Conservation (phyloP, 352 stramenopile species). For the Phytophthora citricola region DNA sequence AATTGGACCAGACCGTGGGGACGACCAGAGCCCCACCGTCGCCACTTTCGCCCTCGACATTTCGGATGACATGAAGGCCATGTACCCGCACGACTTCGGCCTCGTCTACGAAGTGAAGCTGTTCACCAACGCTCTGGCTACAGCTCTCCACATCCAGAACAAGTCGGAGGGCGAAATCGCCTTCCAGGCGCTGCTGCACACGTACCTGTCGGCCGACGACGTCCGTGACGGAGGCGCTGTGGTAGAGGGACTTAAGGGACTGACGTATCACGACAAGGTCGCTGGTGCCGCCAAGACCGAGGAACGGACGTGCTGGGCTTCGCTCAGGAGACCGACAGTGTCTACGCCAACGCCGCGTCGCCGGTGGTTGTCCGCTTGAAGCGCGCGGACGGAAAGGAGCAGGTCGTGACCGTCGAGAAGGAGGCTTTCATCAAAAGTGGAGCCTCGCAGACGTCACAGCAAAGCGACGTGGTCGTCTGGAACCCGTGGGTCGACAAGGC, state of each 20-base stretch:
- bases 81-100: slow-evolving; percentile 82
- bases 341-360: slow-evolving; percentile 83
- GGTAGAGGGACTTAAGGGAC: slow-evolving; percentile 89
- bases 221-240: slow-evolving; percentile 59
- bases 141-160: slow-evolving; percentile 92
- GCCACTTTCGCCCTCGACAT: slow-evolving; percentile 70
- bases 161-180: slow-evolving; percentile 79
- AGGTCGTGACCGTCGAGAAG: slow-evolving; percentile 82
- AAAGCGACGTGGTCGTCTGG: slow-evolving; percentile 92
- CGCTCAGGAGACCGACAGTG: slow-evolving; percentile 86
- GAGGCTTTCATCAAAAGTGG: slow-evolving; percentile 61
- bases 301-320: slow-evolving; percentile 72
- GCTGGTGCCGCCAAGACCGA: slow-evolving; percentile 63
- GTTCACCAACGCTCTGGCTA: slow-evolving; percentile 79
- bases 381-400: slow-evolving; percentile 49
- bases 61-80: slow-evolving; percentile 48
- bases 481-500: slow-evolving; percentile 95
- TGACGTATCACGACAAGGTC: slow-evolving; percentile 92
- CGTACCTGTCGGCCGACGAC: slow-evolving; percentile 91
- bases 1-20: slow-evolving; percentile 50
- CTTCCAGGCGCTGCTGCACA: slow-evolving; percentile 96
- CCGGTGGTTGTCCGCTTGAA: slow-evolving; percentile 75
- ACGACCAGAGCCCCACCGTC: slow-evolving; percentile 52
- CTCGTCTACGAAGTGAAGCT: slow-evolving; percentile 92
- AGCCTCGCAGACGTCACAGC: slow-evolving; percentile 34